Evolutionary conservation across 73 alveolate species (phyloP).

Genomic region (Uronychia setigera): DNA sequence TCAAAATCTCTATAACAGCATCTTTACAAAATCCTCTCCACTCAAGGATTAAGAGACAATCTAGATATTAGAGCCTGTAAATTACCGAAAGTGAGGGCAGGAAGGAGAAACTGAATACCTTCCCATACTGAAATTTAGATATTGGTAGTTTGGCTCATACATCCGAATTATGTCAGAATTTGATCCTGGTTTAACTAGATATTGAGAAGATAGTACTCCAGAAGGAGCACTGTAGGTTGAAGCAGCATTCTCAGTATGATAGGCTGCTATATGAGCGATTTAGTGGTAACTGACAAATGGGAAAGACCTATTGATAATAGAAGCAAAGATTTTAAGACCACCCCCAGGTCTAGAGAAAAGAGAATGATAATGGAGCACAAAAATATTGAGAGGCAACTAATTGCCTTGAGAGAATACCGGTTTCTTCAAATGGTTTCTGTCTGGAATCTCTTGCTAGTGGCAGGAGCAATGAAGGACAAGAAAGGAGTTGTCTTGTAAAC

Average conservation of each 20-base stretch:
- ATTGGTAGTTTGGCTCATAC: neutral
- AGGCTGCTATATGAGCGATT: neutral
- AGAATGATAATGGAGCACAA: neutral
- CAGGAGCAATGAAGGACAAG: neutral
- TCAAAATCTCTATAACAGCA: neutral
- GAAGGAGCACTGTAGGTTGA: neutral
- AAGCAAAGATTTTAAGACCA: neutral
- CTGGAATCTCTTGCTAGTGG: neutral
- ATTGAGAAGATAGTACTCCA: neutral
- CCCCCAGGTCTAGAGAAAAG: neutral
- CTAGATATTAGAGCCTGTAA: neutral
- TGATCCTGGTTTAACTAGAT: neutral
- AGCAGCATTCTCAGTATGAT: neutral
- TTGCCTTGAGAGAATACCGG: neutral
- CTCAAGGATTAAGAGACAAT: neutral
- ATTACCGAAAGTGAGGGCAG: neutral
- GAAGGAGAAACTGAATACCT: neutral
- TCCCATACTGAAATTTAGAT: neutral
- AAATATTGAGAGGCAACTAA: neutral
- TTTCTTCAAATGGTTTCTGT: neutral
- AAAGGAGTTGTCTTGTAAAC: neutral
- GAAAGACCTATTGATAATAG: neutral
- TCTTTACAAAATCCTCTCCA: neutral
- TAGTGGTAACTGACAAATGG: neutral
- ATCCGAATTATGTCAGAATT: neutral